A percentile compares a stretch with the other conserved stretches of the same genome.
Evolutionary conservation across 768 basidiomycete genomes (phyloP).

Genomic region (Russula ochroleuca): DNA sequence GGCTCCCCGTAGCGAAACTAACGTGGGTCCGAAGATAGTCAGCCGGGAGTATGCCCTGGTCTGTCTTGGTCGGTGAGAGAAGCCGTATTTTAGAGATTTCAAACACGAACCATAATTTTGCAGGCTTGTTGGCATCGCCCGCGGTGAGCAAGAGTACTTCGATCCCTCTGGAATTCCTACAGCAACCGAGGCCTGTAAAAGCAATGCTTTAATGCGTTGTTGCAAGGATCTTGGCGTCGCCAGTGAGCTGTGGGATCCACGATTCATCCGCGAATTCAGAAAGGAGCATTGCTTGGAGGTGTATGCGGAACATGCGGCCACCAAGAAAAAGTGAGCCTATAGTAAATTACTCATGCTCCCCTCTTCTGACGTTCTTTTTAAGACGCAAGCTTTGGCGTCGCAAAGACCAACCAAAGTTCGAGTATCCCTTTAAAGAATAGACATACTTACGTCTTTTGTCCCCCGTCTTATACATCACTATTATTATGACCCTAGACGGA

Average conservation of each 20-base stretch:
- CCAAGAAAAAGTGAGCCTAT: slow-evolving; percentile 81
- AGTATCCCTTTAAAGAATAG: slow-evolving; percentile 83
- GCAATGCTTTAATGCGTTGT: slow-evolving; percentile 95
- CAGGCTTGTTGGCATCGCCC: slow-evolving; percentile 84
- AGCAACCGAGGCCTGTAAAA: slow-evolving; percentile 92
- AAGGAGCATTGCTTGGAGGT: slow-evolving; percentile 76
- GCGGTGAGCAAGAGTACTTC: slow-evolving; percentile 97
- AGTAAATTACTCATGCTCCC: not conserved
- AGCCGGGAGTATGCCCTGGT: slow-evolving; percentile 93
- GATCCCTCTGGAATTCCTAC: slow-evolving; percentile 87
- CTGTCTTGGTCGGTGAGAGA: slow-evolving; percentile 80
- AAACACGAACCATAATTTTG: not conserved
- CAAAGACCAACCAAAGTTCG: slow-evolving; percentile 79
- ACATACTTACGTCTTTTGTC: not conserved
- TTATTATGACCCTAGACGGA: not conserved
- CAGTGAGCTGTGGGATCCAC: slow-evolving; percentile 96
- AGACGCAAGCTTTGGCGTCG: slow-evolving; percentile 92
- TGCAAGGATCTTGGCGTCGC: slow-evolving; percentile 96
- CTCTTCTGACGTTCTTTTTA: slow-evolving; percentile 8
- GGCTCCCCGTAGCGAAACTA: slow-evolving; percentile 88
- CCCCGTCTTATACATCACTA: not conserved
- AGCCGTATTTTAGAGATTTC: not conserved
- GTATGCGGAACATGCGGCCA: slow-evolving; percentile 75
- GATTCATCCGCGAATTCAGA: slow-evolving; percentile 94
- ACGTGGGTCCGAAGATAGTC: slow-evolving; percentile 82